Base-by-base conservation (phyloP, 352 stramenopile genomes). In the Globisporangium irregulare region DNA sequence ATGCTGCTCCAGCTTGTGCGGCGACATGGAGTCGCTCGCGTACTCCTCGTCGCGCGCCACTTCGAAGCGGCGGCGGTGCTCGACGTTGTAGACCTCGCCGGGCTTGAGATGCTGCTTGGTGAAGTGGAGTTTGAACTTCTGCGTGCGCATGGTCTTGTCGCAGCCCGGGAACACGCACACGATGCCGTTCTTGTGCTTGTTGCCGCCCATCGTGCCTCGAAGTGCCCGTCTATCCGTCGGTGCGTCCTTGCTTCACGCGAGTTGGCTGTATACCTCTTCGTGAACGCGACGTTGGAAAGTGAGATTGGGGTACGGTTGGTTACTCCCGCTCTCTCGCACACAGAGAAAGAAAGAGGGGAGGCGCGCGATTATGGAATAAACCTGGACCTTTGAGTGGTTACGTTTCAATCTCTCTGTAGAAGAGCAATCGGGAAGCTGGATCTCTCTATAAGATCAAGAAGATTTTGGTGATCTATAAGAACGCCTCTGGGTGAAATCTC, bases 111-210 rank as follows among this genome's bases (percentile, higher is more conserved):
- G 86, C 67, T 74, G 71, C 75, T 89, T 90, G 48, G 81, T 82
- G 65, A 94, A 94, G 73, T 94, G 86, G 73, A 86, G 73, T 70
- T 94, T 94, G 68, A 94, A 94, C 72, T 94, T 94, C 64, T 94
- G 86, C 64, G 86, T 94, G 71, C 86, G 83, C 86, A 94, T 94
- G 57, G 83, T 77, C 77, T 91, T 93, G 62, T 89, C 82, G 72
- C 86, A 94, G 27, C 86, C 81, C 12, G 86, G 86, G 64, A 86
- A 94, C 72, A 78, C 82, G 75, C 86, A 94, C 66, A 93, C 79
- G 70, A 92, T 94, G 75, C 86, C 86, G 61, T 94, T 94, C 82
- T 94, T 94, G 84, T 94, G 86, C 77, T 94, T 94, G 78, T 90
- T 94, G 74, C 86, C 84, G 62, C 85, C 81, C 86, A 94, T 92